Evolutionary conservation across 305 asterid species (phyloP).

Genomic region (Fraxinus paxiana): DNA sequence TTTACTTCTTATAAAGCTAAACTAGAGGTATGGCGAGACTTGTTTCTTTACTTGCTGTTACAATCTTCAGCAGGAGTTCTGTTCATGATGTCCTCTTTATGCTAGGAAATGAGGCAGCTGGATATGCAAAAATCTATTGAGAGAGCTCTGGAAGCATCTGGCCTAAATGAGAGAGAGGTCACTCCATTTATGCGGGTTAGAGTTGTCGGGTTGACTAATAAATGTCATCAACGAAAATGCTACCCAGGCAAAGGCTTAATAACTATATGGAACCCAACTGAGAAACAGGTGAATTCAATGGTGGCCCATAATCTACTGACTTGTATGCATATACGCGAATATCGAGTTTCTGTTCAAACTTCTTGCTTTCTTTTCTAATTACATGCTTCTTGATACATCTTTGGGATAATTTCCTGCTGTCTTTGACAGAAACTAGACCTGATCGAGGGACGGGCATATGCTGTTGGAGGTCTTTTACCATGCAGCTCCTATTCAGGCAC

Average conservation of each 20-base stretch:
- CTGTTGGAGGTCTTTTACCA: constrained; percentile 67
- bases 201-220: constrained; percentile 74
- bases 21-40: constrained; percentile 55
- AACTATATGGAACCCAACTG: constrained; percentile 88
- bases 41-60: constrained; percentile 17
- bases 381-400: constrained; percentile 12
- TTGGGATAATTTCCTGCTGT: constrained; percentile 15
- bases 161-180: constrained; percentile 67
- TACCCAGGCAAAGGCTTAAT: constrained; percentile 56
- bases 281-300: constrained; percentile 57
- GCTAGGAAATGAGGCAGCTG: constrained; percentile 59
- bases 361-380: not conserved
- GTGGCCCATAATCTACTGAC: constrained; percentile 15
- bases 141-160: constrained; percentile 77
- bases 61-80: constrained; percentile 8
- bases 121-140: constrained; percentile 61
- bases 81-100: constrained; percentile 19
- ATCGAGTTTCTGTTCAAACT: not conserved
- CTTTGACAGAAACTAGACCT: constrained; percentile 54
- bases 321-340: constrained; percentile 2
- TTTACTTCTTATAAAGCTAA: constrained; percentile 74
- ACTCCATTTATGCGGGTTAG: constrained; percentile 78
- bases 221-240: constrained; percentile 33
- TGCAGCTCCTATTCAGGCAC: constrained; percentile 62
- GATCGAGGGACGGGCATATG: constrained; percentile 77